Percentiles rank a stretch among this genome's conserved stretches.
Conservation (phyloP, 2,329 filamentous ascomycete genomes). For the Ploettnerulaceae sp. region DNA sequence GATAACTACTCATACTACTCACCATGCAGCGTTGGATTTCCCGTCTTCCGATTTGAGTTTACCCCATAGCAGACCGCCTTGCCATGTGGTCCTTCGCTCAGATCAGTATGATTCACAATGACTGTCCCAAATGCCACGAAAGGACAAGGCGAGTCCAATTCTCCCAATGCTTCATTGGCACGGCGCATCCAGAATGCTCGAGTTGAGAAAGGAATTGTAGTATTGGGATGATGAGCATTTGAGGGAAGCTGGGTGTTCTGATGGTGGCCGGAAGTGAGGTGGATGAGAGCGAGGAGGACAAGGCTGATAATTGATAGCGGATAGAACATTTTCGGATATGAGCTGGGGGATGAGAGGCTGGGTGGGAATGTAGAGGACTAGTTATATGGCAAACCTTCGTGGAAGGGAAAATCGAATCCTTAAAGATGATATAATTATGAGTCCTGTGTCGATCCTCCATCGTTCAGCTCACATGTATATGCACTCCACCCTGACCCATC, state of each 20-base stretch:
- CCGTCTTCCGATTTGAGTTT: conserved; percentile 41
- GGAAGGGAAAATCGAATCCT: too few species aligned
- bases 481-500: too few species aligned
- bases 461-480: too few species aligned
- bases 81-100: conserved; percentile 35
- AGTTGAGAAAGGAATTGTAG: conserved; percentile 36
- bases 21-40: conserved; percentile 51
- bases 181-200: conserved; percentile 49
- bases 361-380: neutral
- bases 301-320: conserved; percentile 24
- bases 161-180: conserved; percentile 43
- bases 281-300: conserved; percentile 21
- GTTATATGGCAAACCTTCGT: neutral
- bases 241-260: neutral
- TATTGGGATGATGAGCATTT: conserved; percentile 1
- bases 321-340: conserved; percentile 21
- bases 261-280: conserved; percentile 20
- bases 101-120: conserved; percentile 50
- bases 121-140: conserved; percentile 49
- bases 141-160: conserved; percentile 44
- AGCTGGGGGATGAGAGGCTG: neutral
- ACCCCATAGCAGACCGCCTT: conserved; percentile 47
- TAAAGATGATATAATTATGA: too few species aligned
- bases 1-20: too few species aligned
- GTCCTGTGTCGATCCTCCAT: too few species aligned